Evolutionary conservation across 169 alveolate species (phyloP), one percentile per base, ranked within the genome.

Genomic region (Babesia caballi): DNA sequence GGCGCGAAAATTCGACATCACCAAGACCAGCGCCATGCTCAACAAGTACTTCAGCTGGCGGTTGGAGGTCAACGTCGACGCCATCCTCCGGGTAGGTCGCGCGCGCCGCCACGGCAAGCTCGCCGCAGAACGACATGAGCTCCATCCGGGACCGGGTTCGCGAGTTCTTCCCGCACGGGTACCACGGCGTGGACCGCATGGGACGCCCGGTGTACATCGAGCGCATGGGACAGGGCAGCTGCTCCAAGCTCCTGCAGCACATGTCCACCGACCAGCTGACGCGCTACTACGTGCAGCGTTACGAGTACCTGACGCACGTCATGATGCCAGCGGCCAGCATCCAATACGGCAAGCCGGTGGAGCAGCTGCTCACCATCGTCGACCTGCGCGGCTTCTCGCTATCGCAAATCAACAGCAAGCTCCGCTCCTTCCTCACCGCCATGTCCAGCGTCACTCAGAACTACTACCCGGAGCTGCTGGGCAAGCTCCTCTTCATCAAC

Each of bases 391-490:
- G 92, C 12, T 75, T 86, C 41, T 60, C 60, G 42, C 42, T 86
- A 70, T 38, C 83, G 40, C 82, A 84, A 42, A 78, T 86, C 35
- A 84, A 83, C 61, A 60, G 85, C 17, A 86, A 82, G 60, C 71
- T 83, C 59, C 73, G 82, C 28, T 47, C 84, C 27, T 71, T 86
- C 41, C 63, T 86, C 17, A 69, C 80, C 33, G 89, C 86, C 42
- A 85, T 86, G 74, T 66, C 96, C 6, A 50, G 76, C 42, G 75
- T 95, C 17, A 94, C 95, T 21, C 94, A 93, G 66, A 94, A 95
- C 80, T 91, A 94, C 81, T 95, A 94, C 71, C 98, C 98, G 11
- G 97, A 94, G 73, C 80, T 91, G 19, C 84, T 95, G 66, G 97
- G 97, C 19, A 80, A 87, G 59, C 85, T 93, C 94, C 83, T 91